Evolutionary conservation across 805 yeast genomes (phyloP).

Genomic region (Kodamaea kaohsiungensis): DNA sequence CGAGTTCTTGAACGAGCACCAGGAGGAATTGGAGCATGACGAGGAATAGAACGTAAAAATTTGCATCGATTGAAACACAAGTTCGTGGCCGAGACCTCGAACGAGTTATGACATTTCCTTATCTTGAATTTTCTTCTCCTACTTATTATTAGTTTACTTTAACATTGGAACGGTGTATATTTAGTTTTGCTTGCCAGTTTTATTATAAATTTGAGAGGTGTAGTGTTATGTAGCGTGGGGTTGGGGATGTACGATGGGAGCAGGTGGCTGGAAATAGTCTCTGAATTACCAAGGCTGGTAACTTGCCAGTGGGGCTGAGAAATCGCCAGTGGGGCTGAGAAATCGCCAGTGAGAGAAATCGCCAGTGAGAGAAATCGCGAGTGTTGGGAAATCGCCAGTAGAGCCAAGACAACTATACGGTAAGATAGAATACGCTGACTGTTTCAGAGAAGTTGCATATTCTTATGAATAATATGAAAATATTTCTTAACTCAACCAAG

Average conservation of each 20-base stretch:
- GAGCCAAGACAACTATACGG: too few species aligned
- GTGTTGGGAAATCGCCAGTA: background rate
- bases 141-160: slow-evolving; percentile 2
- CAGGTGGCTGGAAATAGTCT: too few species aligned
- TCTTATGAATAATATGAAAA: too few species aligned
- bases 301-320: too few species aligned
- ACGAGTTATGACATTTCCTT: background rate
- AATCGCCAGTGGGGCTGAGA: too few species aligned
- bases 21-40: slow-evolving; percentile 6
- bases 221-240: too few species aligned
- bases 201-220: background rate
- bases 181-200: slow-evolving; percentile 2
- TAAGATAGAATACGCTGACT: background rate
- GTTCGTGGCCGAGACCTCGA: background rate
- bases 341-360: background rate
- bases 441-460: background rate
- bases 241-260: too few species aligned
- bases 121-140: background rate
- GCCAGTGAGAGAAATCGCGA: background rate
- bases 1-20: slow-evolving; percentile 24
- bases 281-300: too few species aligned
- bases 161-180: background rate
- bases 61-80: background rate
- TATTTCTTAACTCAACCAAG: too few species aligned
- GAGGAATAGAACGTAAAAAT: slow-evolving; percentile 4